A percentile compares a stretch with the other conserved stretches of the same genome.
These are phyloP conservation scores for Mycena crocata DNA, from an alignment of 768 basidiomycete species.

Conservation along the genomic window DNA sequence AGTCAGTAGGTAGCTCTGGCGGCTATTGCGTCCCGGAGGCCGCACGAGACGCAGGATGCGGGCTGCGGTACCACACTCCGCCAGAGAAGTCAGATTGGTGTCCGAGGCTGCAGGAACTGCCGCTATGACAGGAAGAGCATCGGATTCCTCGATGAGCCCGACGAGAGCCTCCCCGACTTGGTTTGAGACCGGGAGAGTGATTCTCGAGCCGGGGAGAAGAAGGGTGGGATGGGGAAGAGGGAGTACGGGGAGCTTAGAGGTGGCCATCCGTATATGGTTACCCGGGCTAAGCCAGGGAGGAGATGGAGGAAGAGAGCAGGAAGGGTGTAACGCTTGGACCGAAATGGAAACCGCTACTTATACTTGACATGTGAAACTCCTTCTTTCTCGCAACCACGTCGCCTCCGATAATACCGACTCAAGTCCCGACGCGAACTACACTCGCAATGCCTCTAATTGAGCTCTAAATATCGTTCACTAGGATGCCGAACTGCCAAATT, in stretches of 20 bases:
- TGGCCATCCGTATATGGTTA: too few relatives aligned
- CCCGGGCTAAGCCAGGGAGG: too few relatives aligned
- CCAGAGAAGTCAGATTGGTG: conserved; percentile 40
- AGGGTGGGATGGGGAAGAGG: conserved; percentile 77
- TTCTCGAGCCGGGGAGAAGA: conserved; percentile 78
- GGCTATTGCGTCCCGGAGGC: conserved; percentile 64
- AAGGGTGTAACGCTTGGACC: too few relatives aligned
- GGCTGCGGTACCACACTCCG: conserved; percentile 77
- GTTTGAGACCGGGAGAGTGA: conserved; percentile 74
- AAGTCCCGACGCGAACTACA: too few relatives aligned
- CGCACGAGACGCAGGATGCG: conserved; percentile 77
- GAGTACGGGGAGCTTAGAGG: conserved; percentile 73
- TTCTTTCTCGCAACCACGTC: too few relatives aligned
- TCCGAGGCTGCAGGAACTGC: conserved; percentile 62
- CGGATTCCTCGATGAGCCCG: conserved; percentile 74
- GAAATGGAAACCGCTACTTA: too few relatives aligned
- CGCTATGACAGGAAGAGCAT: conserved; percentile 76
- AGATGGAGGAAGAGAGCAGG: background rate
- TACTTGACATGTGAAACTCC: too few relatives aligned
- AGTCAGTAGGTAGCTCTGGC: conserved; percentile 74
- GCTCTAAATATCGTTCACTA: too few relatives aligned
- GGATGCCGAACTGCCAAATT: too few relatives aligned
- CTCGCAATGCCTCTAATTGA: too few relatives aligned
- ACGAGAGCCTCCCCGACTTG: conserved; percentile 74
- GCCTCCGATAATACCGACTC: too few relatives aligned